A percentile compares a stretch with the other conserved stretches of the same genome.
Conservation (phyloP, 768 basidiomycete species). For the Trametes meyenii region DNA sequence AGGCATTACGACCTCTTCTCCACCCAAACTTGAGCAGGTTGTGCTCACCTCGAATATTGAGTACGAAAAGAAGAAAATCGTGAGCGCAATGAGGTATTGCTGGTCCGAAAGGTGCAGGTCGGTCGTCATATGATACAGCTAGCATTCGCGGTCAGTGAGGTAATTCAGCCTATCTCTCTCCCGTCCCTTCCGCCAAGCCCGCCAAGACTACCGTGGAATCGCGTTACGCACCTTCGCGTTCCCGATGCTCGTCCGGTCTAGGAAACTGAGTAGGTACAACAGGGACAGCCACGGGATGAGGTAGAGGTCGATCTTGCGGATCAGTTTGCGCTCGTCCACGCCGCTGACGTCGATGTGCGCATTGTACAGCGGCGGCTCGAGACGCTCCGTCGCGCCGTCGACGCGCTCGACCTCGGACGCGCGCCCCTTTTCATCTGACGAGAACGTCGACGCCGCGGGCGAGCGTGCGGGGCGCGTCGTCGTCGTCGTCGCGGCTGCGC, state of each 20-base stretch:
- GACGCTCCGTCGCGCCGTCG: slow-evolving; percentile 20
- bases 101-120: slow-evolving; percentile 63
- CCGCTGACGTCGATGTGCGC: slow-evolving; percentile 58
- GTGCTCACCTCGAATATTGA: slow-evolving; percentile 64
- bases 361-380: slow-evolving; percentile 35
- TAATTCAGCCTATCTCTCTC: too few species aligned
- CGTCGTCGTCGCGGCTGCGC: neutral
- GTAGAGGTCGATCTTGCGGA: slow-evolving; percentile 71
- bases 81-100: slow-evolving; percentile 67
- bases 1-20: neutral
- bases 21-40: slow-evolving; percentile 12
- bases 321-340: slow-evolving; percentile 67
- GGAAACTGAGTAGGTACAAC: slow-evolving; percentile 75
- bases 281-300: slow-evolving; percentile 74
- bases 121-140: slow-evolving; percentile 66
- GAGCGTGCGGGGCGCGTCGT: slow-evolving; percentile 15
- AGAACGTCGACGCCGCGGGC: slow-evolving; percentile 23
- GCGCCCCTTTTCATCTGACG: slow-evolving; percentile 33
- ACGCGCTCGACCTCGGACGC: slow-evolving; percentile 27
- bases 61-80: slow-evolving; percentile 60
- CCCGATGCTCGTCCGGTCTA: slow-evolving; percentile 59
- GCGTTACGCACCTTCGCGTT: slow-evolving; percentile 43
- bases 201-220: neutral
- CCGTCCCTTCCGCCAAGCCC: neutral
- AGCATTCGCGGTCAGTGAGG: neutral